These are phyloP conservation scores for Xylaria telfairii DNA, from an alignment of 495 filamentous ascomycete genomes.

Conservation along the genomic window DNA sequence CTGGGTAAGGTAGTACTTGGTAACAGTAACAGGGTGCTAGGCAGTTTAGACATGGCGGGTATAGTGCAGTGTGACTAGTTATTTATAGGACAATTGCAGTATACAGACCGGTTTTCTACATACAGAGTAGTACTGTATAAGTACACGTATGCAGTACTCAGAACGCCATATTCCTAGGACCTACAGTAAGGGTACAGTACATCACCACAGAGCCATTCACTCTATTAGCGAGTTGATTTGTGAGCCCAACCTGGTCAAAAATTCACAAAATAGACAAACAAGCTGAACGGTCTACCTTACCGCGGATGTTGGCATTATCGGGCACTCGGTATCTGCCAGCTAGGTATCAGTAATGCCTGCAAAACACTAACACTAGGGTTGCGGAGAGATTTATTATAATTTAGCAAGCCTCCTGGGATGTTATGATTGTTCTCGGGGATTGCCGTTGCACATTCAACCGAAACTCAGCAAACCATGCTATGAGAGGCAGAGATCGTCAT, in stretches of 20 bases:
- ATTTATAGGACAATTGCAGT: constrained; percentile 6
- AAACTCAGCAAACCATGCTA: background rate
- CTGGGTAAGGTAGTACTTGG: constrained; percentile 10
- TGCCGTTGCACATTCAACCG: constrained; percentile 23
- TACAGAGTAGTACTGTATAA: too few species aligned
- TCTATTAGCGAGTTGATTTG: background rate
- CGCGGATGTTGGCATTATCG: background rate
- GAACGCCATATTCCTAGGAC: background rate
- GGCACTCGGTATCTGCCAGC: background rate
- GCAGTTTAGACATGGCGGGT: background rate
- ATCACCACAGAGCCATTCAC: background rate
- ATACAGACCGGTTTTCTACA: background rate
- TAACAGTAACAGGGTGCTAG: background rate
- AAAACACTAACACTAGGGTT: background rate
- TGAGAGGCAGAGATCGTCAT: constrained; percentile 19
- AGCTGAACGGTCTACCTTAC: background rate
- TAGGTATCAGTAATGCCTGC: background rate
- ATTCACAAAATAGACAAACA: background rate
- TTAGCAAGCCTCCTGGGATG: constrained; percentile 1
- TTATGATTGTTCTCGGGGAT: constrained; percentile 19
- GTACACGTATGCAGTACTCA: background rate
- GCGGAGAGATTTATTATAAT: background rate
- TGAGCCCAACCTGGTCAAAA: background rate
- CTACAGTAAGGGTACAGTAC: too few species aligned
- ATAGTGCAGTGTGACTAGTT: constrained; percentile 3